phyloP scores from a whole-genome alignment of 2,329 filamentous ascomycete species.

The Byssochlamys sp. region DNA sequence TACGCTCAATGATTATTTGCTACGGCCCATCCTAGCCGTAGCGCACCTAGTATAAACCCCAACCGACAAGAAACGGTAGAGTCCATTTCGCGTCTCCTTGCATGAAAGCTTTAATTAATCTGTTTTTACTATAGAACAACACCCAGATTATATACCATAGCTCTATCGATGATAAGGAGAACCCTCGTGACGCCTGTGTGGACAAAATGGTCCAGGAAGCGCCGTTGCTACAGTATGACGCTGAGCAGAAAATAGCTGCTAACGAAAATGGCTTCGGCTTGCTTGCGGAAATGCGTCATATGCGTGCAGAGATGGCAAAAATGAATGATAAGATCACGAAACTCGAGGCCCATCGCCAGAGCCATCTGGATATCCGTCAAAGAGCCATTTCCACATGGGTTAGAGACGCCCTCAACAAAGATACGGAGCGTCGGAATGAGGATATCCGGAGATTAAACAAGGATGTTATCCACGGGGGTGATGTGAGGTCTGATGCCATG shows the following conservation, averaged over 20 bases:
- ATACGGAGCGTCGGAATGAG: slow-evolving; percentile 2
- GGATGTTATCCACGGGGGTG: slow-evolving; percentile 3
- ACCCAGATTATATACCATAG: not conserved
- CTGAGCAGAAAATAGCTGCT: not conserved
- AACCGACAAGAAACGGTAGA: not conserved
- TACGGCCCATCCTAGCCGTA: too few species aligned
- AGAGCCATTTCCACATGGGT: slow-evolving; percentile 4
- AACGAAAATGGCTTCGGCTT: not conserved
- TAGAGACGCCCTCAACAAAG: slow-evolving; percentile 4
- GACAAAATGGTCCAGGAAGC: too few species aligned
- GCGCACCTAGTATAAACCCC: too few species aligned
- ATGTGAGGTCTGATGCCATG: slow-evolving; percentile 4
- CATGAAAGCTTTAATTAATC: not conserved
- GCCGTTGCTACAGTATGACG: too few species aligned
- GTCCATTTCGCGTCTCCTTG: not conserved
- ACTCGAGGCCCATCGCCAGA: slow-evolving; percentile 4
- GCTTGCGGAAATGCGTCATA: not conserved
- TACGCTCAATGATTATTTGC: too few species aligned
- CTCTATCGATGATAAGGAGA: not conserved
- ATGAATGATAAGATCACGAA: not conserved
- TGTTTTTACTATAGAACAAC: not conserved
- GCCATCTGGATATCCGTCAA: slow-evolving; percentile 6
- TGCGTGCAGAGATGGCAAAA: not conserved
- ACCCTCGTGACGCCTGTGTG: too few species aligned
- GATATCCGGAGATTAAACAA: slow-evolving; percentile 2